Evolutionary conservation across 805 yeast genomes (phyloP).

Genomic region (Ogataea neopini): DNA sequence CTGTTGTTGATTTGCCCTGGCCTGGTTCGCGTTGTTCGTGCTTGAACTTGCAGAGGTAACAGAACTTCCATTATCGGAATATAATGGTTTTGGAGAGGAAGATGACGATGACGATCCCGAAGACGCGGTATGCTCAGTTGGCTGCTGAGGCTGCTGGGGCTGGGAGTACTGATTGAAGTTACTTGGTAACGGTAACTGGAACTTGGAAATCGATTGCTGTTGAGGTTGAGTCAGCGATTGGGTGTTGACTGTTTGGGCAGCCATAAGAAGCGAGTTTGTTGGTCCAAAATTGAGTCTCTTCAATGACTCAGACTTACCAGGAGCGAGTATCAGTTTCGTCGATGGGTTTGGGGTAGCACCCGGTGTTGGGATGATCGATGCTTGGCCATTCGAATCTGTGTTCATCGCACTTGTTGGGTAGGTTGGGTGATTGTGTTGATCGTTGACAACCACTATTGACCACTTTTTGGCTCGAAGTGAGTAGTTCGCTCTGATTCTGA

Average conservation of each 20-base stretch:
- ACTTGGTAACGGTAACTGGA: constrained; percentile 26
- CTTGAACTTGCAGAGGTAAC: constrained; percentile 1
- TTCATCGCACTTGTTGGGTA: constrained; percentile 17
- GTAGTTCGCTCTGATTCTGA: constrained; percentile 63
- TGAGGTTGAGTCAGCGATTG: constrained; percentile 14
- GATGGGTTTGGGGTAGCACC: constrained; percentile 11
- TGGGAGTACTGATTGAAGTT: constrained; percentile 21
- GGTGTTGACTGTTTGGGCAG: constrained; percentile 26
- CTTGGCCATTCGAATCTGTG: neutral
- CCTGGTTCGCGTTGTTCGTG: constrained; percentile 7
- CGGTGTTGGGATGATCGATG: constrained; percentile 9
- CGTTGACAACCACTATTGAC: constrained; percentile 62
- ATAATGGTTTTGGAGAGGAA: constrained; percentile 21
- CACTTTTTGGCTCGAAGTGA: constrained; percentile 53
- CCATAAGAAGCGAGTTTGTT: constrained; percentile 25
- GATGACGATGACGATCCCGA: constrained; percentile 25
- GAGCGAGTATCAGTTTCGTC: constrained; percentile 8
- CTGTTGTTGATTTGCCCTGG: constrained; percentile 17
- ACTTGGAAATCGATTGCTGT: constrained; percentile 16
- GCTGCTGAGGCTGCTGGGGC: constrained; percentile 6
- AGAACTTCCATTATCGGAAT: constrained; percentile 12
- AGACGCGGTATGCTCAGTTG: constrained; percentile 16
- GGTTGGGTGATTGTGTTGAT: constrained; percentile 57
- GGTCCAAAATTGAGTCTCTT: constrained; percentile 25
- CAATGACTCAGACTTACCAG: neutral